Evolutionary conservation across 1,284 basidiomycete genomes (phyloP).

Genomic region (Malassezia obtusa): DNA sequence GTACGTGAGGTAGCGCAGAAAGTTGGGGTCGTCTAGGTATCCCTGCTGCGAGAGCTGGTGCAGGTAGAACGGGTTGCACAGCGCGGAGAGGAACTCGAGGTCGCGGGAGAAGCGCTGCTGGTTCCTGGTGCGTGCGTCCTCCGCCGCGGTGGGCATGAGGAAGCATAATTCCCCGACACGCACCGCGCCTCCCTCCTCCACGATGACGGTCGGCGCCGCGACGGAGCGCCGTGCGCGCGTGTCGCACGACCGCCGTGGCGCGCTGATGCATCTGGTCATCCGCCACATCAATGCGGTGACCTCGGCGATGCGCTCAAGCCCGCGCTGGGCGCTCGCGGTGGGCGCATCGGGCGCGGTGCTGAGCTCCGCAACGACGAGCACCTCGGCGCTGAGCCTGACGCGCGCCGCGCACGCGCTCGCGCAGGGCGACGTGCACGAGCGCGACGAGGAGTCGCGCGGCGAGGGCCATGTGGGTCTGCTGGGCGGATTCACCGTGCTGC

Average conservation of each 20-base stretch:
- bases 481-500: constrained; percentile 76
- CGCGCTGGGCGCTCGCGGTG: constrained; percentile 28
- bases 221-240: neutral
- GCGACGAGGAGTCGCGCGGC: neutral
- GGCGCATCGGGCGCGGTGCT: constrained; percentile 19
- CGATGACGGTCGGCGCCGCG: neutral
- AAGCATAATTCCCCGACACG: constrained; percentile 8
- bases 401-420: constrained; percentile 13
- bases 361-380: constrained; percentile 18
- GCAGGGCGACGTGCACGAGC: neutral
- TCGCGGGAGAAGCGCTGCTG: constrained; percentile 34
- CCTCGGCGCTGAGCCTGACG: constrained; percentile 15
- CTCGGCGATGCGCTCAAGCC: constrained; percentile 77
- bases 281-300: constrained; percentile 86
- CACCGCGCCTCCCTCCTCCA: neutral
- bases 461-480: constrained; percentile 55
- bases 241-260: neutral
- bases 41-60: constrained; percentile 30
- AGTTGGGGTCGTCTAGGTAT: constrained; percentile 23
- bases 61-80: constrained; percentile 39
- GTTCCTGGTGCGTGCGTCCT: constrained; percentile 19
- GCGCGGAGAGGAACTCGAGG: constrained; percentile 38
- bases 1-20: constrained; percentile 32
- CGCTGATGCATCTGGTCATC: constrained; percentile 60
- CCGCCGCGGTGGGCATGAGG: constrained; percentile 3